Evolutionary conservation across 2,329 filamentous ascomycete genomes (phyloP), one percentile per base, ranked within the genome.

Genomic region (Fusarium hostae): DNA sequence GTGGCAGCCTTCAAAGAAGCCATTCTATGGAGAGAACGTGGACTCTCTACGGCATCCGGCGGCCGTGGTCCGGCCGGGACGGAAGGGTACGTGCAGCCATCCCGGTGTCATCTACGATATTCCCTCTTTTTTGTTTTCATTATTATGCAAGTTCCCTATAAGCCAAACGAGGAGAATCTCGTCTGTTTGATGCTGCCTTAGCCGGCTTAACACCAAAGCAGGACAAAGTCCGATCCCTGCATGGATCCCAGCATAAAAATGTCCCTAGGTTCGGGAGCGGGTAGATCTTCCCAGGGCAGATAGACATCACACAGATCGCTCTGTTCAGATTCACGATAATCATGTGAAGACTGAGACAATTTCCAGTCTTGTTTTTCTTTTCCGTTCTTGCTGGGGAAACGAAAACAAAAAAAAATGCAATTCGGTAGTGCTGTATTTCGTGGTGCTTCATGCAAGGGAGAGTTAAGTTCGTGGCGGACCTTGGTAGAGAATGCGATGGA

Each of bases 201-300:
- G 41, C 48, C 40, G 44, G 35, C 44, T 54, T 26, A 55, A 64
- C 39, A 62, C 48, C 44, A 63, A 40, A 52, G 28, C 32, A 54
- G 59, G 50, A 44, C 48, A 63, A 59, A 30, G 34, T 41, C 55
- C 12, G 40, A 70, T 47, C 69, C 69, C 32, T 54, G 69, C 55
- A 55, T 32, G 7, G 37, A 72, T 57, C 62, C 61, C 20, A 41
- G 55, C 39, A 58, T 34, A 50, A 57, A 44, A 28, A 61, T 43
- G 45, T 24, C 43, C 57, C 61, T 69, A 65, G 45, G 43, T 60
- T 59, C 64, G 69, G 68, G 47, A 43, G 40, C 68, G 64, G 68
- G 70, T 72, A 72, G 70, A 72, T 72, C 70, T 50, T 59, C 32
- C 67, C 52, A 63, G 69, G 60, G 45, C 54, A 66, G 45, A 59